Conservation (phyloP, 345 rosid genomes). For the Dovyalis caffra region DNA sequence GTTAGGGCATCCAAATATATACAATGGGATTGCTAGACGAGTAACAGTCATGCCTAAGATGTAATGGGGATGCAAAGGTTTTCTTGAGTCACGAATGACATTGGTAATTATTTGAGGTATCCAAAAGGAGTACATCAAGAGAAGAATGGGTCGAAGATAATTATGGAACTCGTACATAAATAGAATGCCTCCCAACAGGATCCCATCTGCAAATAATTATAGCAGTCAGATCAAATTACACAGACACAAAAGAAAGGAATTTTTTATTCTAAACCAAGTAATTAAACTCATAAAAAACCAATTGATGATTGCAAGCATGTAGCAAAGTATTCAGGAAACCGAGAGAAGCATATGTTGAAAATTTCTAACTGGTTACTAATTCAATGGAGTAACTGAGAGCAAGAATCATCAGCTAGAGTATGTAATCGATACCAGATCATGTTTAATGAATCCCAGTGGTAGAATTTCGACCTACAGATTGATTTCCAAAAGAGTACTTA, state of each 20-base stretch:
- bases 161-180: constrained; percentile 91
- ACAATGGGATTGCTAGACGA: constrained; percentile 80
- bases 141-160: constrained; percentile 70
- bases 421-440: neutral
- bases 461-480: neutral
- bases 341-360: neutral
- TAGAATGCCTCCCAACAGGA: constrained; percentile 96
- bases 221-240: constrained; percentile 10
- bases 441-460: neutral
- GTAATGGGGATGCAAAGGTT: constrained; percentile 92
- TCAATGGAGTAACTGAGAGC: neutral
- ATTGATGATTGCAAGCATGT: neutral
- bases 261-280: neutral
- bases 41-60: constrained; percentile 87
- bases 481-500: constrained; percentile 40
- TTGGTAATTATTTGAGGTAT: constrained; percentile 87
- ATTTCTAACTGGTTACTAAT: neutral
- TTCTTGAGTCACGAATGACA: constrained; percentile 85
- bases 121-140: constrained; percentile 91
- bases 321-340: neutral
- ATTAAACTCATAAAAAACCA: constrained; percentile 8
- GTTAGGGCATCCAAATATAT: constrained; percentile 89
- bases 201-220: constrained; percentile 68
- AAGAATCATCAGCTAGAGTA: neutral
- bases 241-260: neutral